Evolutionary conservation across 2,329 filamentous ascomycete species (phyloP).

Genomic region (Fragosphaeria purpurea): DNA sequence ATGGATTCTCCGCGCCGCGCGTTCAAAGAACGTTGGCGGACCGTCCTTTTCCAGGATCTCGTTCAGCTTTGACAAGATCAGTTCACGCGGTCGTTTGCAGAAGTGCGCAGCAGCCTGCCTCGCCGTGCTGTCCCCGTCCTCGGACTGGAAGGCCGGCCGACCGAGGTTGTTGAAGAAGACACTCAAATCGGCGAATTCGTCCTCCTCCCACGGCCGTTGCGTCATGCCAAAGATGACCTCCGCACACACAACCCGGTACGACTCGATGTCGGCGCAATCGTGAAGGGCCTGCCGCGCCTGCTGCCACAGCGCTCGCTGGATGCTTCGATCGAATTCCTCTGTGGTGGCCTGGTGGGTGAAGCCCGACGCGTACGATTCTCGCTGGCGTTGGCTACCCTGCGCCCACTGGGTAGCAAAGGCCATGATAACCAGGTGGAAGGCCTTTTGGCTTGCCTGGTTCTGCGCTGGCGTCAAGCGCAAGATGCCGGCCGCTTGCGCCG

Average conservation of each 20-base stretch:
- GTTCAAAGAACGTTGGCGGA: constrained; percentile 26
- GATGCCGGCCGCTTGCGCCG: constrained; percentile 29
- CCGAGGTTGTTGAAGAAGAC: background rate
- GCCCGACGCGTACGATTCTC: constrained; percentile 12
- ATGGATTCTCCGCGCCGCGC: constrained; percentile 29
- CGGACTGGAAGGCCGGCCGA: too few relatives aligned
- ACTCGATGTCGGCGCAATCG: constrained; percentile 25
- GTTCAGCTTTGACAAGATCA: constrained; percentile 9
- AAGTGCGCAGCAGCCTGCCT: background rate
- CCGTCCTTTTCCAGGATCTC: constrained; percentile 17
- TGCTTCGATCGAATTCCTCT: constrained; percentile 27
- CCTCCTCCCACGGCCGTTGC: constrained; percentile 21
- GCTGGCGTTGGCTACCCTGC: constrained; percentile 23
- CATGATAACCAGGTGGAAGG: constrained; percentile 39
- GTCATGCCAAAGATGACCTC: constrained; percentile 29
- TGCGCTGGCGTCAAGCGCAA: constrained; percentile 30
- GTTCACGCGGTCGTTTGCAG: background rate
- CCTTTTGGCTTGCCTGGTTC: constrained; percentile 32
- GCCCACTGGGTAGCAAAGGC: constrained; percentile 44
- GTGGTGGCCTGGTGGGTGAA: constrained; percentile 11
- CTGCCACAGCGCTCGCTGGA: constrained; percentile 28
- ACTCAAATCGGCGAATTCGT: constrained; percentile 8
- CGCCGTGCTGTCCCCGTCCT: background rate
- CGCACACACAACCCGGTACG: constrained; percentile 27
- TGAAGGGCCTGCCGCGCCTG: constrained; percentile 27